These are phyloP conservation scores for Trichophyton schoenleinii DNA, from an alignment of 2,329 filamentous ascomycete species.

Conservation along the genomic window DNA sequence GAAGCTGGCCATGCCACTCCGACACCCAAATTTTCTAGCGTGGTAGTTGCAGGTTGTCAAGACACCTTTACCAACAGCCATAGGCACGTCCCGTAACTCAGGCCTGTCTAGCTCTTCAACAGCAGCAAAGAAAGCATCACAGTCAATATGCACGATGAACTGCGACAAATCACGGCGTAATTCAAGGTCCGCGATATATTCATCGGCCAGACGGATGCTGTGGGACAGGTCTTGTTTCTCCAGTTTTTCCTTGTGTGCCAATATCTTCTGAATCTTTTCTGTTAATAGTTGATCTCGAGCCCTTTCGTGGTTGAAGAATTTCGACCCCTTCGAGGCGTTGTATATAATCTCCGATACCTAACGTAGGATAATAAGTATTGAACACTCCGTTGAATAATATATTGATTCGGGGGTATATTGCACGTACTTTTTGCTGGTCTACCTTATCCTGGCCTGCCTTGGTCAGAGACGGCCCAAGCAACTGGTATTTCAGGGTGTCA, in stretches of 20 bases:
- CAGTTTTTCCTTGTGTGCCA: conserved; percentile 60
- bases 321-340: conserved; percentile 89
- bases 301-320: conserved; percentile 90
- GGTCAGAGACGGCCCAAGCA: conserved; percentile 79
- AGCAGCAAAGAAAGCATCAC: conserved; percentile 93
- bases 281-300: conserved; percentile 69
- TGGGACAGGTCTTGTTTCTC: conserved; percentile 61
- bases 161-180: conserved; percentile 68
- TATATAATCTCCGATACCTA: conserved; percentile 93
- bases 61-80: conserved; percentile 71
- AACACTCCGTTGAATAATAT: background rate
- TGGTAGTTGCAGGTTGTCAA: conserved; percentile 72
- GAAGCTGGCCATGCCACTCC: conserved; percentile 92
- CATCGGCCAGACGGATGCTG: conserved; percentile 65
- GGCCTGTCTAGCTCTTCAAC: conserved; percentile 78
- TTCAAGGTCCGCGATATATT: conserved; percentile 69
- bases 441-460: conserved; percentile 89
- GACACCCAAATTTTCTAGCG: conserved; percentile 77
- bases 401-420: background rate
- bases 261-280: conserved; percentile 68
- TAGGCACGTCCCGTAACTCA: conserved; percentile 73
- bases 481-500: conserved; percentile 70
- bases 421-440: conserved; percentile 67
- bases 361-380: background rate
- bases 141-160: conserved; percentile 81